Conservation (phyloP, 208 protist genomes). For the Crithidia bombi region DNA sequence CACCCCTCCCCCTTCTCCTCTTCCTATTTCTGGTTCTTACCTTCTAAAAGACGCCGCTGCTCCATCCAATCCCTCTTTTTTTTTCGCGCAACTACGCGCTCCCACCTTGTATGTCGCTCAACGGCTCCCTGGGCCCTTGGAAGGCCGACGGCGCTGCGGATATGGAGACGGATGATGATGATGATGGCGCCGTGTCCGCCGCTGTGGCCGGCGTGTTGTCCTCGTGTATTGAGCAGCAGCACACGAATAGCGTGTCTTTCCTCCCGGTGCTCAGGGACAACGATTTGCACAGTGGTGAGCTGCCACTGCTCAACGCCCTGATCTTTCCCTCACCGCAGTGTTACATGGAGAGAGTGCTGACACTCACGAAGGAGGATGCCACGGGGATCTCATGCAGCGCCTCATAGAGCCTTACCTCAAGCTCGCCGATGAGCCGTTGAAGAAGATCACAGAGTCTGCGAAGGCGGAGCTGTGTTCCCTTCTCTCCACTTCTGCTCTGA, state of each 20-base stretch:
- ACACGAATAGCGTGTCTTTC: slow-evolving; percentile 40
- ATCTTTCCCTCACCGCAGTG: slow-evolving; percentile 40
- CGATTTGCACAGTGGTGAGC: slow-evolving; percentile 36
- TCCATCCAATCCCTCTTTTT: not conserved
- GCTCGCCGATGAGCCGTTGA: slow-evolving; percentile 43
- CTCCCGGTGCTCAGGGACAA: slow-evolving; percentile 46
- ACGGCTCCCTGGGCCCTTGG: slow-evolving; percentile 31
- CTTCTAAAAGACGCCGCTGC: slow-evolving; percentile 1
- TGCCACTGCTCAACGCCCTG: slow-evolving; percentile 44
- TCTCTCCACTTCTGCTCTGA: slow-evolving; percentile 45
- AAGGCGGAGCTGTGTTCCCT: slow-evolving; percentile 16
- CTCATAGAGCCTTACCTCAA: slow-evolving; percentile 45
- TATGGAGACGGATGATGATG: slow-evolving; percentile 4
- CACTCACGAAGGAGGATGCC: slow-evolving; percentile 35
- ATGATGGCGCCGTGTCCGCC: slow-evolving; percentile 29
- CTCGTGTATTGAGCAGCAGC: slow-evolving; percentile 37
- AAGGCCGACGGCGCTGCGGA: slow-evolving; percentile 27
- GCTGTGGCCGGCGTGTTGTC: slow-evolving; percentile 49
- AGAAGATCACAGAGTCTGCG: slow-evolving; percentile 23
- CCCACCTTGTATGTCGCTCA: slow-evolving; percentile 14
- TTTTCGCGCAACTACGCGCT: slow-evolving; percentile 1
- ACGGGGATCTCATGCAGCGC: slow-evolving; percentile 38
- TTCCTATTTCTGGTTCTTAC: slow-evolving; percentile 1
- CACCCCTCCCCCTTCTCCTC: no score
- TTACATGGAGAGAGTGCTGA: slow-evolving; percentile 48